Evolutionary conservation across 148 eudicot species (phyloP), one percentile per base, ranked within the genome.

Genomic region (Beta vulgaris): DNA sequence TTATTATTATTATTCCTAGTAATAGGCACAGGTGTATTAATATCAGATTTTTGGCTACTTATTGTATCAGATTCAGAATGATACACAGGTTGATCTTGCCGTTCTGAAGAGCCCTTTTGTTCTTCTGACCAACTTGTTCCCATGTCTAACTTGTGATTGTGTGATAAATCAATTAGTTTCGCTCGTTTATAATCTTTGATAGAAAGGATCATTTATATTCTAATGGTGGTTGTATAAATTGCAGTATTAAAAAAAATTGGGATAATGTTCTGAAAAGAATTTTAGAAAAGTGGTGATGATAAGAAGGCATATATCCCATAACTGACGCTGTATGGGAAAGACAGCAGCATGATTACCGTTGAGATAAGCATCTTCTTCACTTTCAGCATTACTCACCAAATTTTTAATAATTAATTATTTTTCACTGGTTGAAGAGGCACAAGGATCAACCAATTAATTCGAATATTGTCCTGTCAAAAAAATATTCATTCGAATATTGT

Each of bases 221-320:
- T n/a, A n/a, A 35, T 18, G 62, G 62, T 58, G 39, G 6, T 61
- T 31, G 66, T 32, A 26, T 61, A 16, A 31, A 32, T 32, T 61
- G 53, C 19, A 18, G 53, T 48, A 48, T 18, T 0, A 48, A 48
- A 48, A 48, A 39, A 39, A 39, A 10, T 39, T 39, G n/a, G n/a
- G n/a, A 67, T 57, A 31, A 57, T 37, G 15, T n/a, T n/a, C n/a
- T 2, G 13, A n/a, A 32, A 26, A 28, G 36, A 18, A 25, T 39
- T 13, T 40, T 0, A 3, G 63, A 44, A 29, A 60, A 63, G 42
- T 36, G 13, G 28, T 43, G 59, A 51, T 61, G 82, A 74, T 74
- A 51, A 80, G 71, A 55, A 40, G 66, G 78, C 23, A 74, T 62
- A n/a, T 29, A 78, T 73, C 73, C 81, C 67, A 18, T 44, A 16